These are phyloP conservation scores for Lipomyces spencermartinsiae DNA, from an alignment of 805 yeast species.

Conservation along the genomic window DNA sequence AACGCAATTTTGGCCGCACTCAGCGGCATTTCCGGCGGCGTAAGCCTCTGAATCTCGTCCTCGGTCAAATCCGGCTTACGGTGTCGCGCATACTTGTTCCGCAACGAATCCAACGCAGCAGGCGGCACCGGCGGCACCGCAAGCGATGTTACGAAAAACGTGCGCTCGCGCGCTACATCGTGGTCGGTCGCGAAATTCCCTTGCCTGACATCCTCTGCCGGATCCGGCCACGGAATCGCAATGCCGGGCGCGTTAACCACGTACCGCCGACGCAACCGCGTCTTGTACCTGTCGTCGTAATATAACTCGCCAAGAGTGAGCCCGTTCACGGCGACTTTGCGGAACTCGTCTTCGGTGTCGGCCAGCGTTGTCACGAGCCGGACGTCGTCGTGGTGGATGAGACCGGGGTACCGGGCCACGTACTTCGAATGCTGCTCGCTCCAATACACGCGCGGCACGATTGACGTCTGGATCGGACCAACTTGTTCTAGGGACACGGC, in stretches of 20 bases:
- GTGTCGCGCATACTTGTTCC: constrained; percentile 76
- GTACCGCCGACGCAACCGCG: constrained; percentile 76
- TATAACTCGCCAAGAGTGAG: constrained; percentile 70
- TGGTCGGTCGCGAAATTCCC: constrained; percentile 24
- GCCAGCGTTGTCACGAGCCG: constrained; percentile 79
- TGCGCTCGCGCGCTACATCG: constrained; percentile 57
- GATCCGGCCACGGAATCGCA: constrained; percentile 85
- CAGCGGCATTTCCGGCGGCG: constrained; percentile 38
- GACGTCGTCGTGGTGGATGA: constrained; percentile 64
- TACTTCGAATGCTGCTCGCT: constrained; percentile 72
- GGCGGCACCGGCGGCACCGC: constrained; percentile 72
- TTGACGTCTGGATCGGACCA: constrained; percentile 65
- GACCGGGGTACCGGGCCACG: constrained; percentile 70
- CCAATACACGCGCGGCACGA: constrained; percentile 79
- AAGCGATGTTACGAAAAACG: constrained; percentile 73
- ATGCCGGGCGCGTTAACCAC: constrained; percentile 72
- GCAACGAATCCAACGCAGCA: constrained; percentile 67
- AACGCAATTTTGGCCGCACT: constrained; percentile 24
- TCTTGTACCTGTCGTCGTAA: constrained; percentile 75
- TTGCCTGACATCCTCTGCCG: constrained; percentile 58
- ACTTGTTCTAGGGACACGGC: constrained; percentile 69
- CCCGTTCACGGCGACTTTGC: constrained; percentile 80
- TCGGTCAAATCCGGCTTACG: constrained; percentile 47
- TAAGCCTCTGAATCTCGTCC: constrained; percentile 27
- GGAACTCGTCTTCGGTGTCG: constrained; percentile 64